These are phyloP conservation scores for Coemansia javaensis DNA, from an alignment of 192 early-diverging fungal species.

Conservation along the genomic window DNA sequence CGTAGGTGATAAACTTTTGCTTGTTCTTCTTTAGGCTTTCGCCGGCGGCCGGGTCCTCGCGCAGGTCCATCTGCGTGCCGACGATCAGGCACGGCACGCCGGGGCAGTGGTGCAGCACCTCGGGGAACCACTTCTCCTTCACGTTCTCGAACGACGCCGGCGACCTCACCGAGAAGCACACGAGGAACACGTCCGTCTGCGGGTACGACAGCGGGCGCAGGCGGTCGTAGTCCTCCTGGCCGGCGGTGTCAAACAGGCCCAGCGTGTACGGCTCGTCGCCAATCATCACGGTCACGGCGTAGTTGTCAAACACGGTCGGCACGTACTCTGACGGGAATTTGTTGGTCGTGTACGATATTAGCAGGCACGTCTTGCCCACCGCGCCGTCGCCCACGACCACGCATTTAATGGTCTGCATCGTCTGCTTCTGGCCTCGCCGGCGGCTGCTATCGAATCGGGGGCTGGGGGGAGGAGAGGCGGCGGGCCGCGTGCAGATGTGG, in stretches of 20 bases:
- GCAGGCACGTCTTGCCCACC: slow-evolving; percentile 85
- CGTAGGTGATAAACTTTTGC: slow-evolving; percentile 1
- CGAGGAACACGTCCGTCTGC: slow-evolving; percentile 84
- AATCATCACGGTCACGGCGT: slow-evolving; percentile 97
- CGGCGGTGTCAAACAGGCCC: slow-evolving; percentile 91
- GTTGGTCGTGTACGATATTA: slow-evolving; percentile 77
- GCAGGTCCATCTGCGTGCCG: slow-evolving; percentile 45
- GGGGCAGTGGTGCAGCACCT: slow-evolving; percentile 13
- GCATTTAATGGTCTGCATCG: slow-evolving; percentile 80
- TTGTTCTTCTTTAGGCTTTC: slow-evolving; percentile 51
- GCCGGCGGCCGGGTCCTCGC: slow-evolving; percentile 18
- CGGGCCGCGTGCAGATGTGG: too few species aligned
- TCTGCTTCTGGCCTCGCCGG: too few species aligned
- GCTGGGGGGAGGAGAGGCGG: too few species aligned
- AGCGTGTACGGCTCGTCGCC: slow-evolving; percentile 94
- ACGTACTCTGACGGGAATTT: slow-evolving; percentile 79
- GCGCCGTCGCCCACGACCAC: slow-evolving; percentile 90
- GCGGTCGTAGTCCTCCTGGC: slow-evolving; percentile 96
- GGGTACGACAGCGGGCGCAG: slow-evolving; percentile 86
- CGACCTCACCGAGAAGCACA: slow-evolving; percentile 85
- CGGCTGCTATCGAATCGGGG: too few species aligned
- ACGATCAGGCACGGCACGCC: slow-evolving; percentile 47
- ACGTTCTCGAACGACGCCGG: slow-evolving; percentile 79
- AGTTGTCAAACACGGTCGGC: slow-evolving; percentile 96
- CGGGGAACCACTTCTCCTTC: slow-evolving; percentile 33